These are phyloP conservation scores for Colletotrichum lindemuthianum DNA, from an alignment of 2,329 filamentous ascomycete genomes.

Conservation along the genomic window DNA sequence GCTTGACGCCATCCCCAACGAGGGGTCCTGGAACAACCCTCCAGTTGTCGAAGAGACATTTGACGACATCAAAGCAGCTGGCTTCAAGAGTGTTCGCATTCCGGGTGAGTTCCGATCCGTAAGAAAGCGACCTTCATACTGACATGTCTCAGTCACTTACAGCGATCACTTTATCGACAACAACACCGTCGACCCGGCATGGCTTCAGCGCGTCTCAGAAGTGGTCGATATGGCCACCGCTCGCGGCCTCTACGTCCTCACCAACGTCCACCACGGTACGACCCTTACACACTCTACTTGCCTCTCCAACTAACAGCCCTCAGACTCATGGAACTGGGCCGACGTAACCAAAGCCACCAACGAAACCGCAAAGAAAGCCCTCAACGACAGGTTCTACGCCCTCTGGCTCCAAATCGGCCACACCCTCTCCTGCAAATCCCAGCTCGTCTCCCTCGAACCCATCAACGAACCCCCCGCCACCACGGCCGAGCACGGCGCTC, in stretches of 20 bases:
- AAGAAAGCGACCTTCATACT: neutral
- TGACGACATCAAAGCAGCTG: constrained; percentile 59
- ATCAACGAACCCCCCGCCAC: constrained; percentile 68
- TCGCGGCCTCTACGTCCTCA: constrained; percentile 61
- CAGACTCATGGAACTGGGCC: constrained; percentile 67
- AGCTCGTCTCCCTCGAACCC: constrained; percentile 64
- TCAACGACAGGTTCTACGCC: constrained; percentile 65
- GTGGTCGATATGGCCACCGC: constrained; percentile 66
- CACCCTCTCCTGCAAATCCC: constrained; percentile 64
- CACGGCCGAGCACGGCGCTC: constrained; percentile 58
- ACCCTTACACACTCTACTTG: neutral
- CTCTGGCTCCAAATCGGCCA: constrained; percentile 68
- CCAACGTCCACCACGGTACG: constrained; percentile 66
- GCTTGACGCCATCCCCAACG: constrained; percentile 54
- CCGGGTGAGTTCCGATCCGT: constrained; percentile 45
- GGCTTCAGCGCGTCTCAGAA: constrained; percentile 66
- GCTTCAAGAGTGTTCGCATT: constrained; percentile 67
- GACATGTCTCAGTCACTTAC: constrained; percentile 60
- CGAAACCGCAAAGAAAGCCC: constrained; percentile 58
- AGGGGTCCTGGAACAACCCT: constrained; percentile 69
- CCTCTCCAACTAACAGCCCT: neutral
- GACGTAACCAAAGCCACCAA: constrained; percentile 54
- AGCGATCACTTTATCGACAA: constrained; percentile 63
- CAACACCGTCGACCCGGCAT: constrained; percentile 63
- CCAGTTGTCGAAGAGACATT: constrained; percentile 61